phyloP scores from a whole-genome alignment of 1,139 yeast genomes.

The Wickerhamomyces sp. region DNA sequence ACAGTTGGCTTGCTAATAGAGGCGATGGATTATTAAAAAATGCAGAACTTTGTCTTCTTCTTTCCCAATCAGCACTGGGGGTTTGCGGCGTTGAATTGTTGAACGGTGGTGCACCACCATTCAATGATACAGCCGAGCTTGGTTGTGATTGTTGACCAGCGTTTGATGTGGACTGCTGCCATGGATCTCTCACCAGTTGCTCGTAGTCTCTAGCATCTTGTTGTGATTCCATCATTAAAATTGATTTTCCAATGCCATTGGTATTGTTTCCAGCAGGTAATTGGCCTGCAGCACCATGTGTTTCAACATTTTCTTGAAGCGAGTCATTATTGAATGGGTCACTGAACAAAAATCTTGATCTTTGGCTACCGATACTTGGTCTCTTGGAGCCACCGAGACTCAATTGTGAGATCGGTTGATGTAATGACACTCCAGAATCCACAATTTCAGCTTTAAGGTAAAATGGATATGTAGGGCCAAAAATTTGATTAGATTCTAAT shows the following conservation, averaged over 20 bases:
- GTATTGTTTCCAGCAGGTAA: background rate
- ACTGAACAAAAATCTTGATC: constrained; percentile 67
- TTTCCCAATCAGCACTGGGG: constrained; percentile 25
- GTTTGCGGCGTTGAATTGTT: constrained; percentile 20
- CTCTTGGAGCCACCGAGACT: constrained; percentile 33
- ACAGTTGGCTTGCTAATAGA: constrained; percentile 21
- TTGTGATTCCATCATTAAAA: constrained; percentile 52
- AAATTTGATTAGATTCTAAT: constrained; percentile 60
- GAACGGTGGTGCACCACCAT: constrained; percentile 8
- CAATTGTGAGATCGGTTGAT: constrained; percentile 18
- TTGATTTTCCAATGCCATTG: constrained; percentile 47
- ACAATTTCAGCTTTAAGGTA: constrained; percentile 50
- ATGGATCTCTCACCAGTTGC: constrained; percentile 41
- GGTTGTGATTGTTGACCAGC: constrained; percentile 17
- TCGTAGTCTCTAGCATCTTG: constrained; percentile 51
- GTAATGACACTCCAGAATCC: constrained; percentile 31
- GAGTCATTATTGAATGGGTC: constrained; percentile 50
- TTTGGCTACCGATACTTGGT: constrained; percentile 50
- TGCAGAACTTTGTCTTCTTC: constrained; percentile 28
- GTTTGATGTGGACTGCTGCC: constrained; percentile 19
- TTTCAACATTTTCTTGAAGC: constrained; percentile 17
- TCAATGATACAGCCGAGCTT: constrained; percentile 5
- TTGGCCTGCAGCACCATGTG: constrained; percentile 9
- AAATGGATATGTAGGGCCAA: constrained; percentile 52
- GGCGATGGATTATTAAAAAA: constrained; percentile 26